Base-by-base conservation (phyloP, 176 grass and related monocot genomes). In the Aegilops umbellulata region DNA sequence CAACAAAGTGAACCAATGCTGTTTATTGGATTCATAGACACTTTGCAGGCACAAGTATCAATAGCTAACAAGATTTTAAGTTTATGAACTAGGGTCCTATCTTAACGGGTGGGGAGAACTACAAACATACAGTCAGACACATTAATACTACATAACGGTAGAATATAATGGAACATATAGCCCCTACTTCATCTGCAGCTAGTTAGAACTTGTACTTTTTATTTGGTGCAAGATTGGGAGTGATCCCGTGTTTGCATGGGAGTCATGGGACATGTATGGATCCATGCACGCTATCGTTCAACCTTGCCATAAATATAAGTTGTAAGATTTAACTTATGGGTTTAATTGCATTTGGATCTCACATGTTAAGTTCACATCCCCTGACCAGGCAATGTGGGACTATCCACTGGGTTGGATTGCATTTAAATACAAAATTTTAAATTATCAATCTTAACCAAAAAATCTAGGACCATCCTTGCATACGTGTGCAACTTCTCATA, bases 301-400 rank as follows among this genome's bases (percentile, higher is more conserved):
- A 49, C 42, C 24, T 49, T 49, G 72, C 39, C 24, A 8, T 42
- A 29, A 75, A 74, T 17, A 74, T 16, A 49, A 49, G 24, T 49
- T 17, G 25, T 74, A 47, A 17, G 68, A 13, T 74, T 74, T 27
- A 74, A 74, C 5, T 46, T 38, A 41, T 31, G 8, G 16, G 26
- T 81, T 68, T 30, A 81, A 81, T 81, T 19, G 27, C 27, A 82
- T 57, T 69, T 34, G 26, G 26, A 82, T 67, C 46, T 34, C 63
- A 57, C 16, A 53, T 55, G 44, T 69, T 24, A 27, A 82, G 44
- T 69, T 34, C 22, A 65, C 62, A 47, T 15, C 46, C 23, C 38
- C 39, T 80, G 65, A 80, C 26, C 61, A 47, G 5, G 61, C 60
- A 47, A 80, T 47, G 38, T 65, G 23, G 70, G 35, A 71, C 68